Base-by-base conservation (phyloP, 2,329 filamentous ascomycete genomes). In the Lachnellula suecica region DNA sequence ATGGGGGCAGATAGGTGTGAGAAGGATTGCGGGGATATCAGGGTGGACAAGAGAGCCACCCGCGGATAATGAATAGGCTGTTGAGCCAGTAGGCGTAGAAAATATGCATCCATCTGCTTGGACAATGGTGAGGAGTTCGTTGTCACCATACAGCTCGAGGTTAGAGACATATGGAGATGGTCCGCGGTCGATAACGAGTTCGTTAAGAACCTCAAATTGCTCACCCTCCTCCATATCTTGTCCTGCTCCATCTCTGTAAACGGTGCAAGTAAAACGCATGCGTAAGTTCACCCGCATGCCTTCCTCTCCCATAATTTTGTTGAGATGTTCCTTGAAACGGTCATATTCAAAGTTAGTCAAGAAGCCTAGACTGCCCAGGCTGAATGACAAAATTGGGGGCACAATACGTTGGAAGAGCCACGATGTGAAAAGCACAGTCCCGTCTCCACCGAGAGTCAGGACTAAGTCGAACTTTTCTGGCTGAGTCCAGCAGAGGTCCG, bases 231-330 rank as follows among this genome's bases (percentile, higher is more conserved):
- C 87, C 60, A 87, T 81, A 35, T 84, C 83, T n/a, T 82, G 78
- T 10, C 79, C 81, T 2, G 74, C 71, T 25, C 81, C 83, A 60
- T 87, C 80, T 41, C 93, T 88, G 75, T 93, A 97, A 8, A 99
- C 92, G 0, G 94, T 97, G 74, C 93, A 97, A 15, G 94, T 99
- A 71, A 99, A 99, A 57, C 94, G 89, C 94, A 99, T 99, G 61
- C 94, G 91, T 62, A 99, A 78, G 67, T 96, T 97, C 55, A 97
- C 93, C 49, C 93, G 88, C 93, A 99, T 97, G 51, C 94, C 94
- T 2, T 88, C 84, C 52, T 95, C 90, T 55, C 91, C 91, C 91
- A 99, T 96, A 61, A 97, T 83, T 49, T 85, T 86, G 71, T 90
- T 87, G 29, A 99, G 81, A 65, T 96, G 89, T 53, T 88, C 79